Base-by-base conservation (phyloP, 129 eudicot species). In the Lactuca saligna region DNA sequence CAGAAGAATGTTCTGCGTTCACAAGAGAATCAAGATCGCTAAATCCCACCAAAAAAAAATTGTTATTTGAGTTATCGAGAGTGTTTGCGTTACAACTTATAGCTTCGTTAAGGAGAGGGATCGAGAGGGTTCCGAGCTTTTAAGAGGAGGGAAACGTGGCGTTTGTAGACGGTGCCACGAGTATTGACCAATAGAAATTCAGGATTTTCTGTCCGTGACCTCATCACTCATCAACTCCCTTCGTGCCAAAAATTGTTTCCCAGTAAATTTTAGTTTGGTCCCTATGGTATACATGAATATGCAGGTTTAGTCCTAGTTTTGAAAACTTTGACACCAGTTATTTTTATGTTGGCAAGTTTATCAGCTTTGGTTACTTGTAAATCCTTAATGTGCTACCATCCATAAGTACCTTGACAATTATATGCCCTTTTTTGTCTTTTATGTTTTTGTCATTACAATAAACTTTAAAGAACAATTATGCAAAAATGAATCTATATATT, bases 71-170 rank as follows among this genome's bases (percentile, higher is more conserved):
- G 16, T 69, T 39, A 69, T 17, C 1, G 56, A 41, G 69, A 4
- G 49, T 46, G 50, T 72, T 8, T 39, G 17, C 56, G 17, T 51
- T 11, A n/a, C 8, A 48, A 50, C 61, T n/a, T 53, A 76, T 76
- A 68, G 71, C 20, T 76, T 76, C 37, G 50, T 67, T 60, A 51
- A 39, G 63, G 10, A 66, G 79, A 57, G 37, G 69, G 17, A 32
- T 66, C 80, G 10, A 76, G 81, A 69, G 80, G 71, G 20, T 76
- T 69, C 80, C 59, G 55, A 59, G 33, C 41, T 11, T 57, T 58
- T 67, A 17, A 68, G 63, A 42, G 12, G 54, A 35, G 50, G 49
- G 17, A 38, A 11, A 76, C 75, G 81, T 69, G 81, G 80, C 75
- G 3, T 61, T 17, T 41, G 58, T 33, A 61, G 4, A 41, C 9